Evolutionary conservation across 2,329 filamentous ascomycete species (phyloP).

Genomic region (Verticillium dahliae): DNA sequence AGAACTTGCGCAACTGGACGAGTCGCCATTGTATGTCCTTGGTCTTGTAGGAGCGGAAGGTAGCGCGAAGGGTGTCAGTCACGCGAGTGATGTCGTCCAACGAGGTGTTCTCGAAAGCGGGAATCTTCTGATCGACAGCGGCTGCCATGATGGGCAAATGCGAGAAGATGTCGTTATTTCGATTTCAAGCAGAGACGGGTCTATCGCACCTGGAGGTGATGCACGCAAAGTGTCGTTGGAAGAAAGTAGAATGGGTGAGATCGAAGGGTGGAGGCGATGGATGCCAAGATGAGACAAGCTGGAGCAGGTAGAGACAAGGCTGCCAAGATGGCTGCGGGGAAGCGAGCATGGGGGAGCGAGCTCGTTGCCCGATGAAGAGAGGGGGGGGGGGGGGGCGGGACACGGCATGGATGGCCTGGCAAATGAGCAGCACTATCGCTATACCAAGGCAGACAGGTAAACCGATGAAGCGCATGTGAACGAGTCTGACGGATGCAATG

Average conservation of each 20-base stretch:
- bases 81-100: constrained; percentile 59
- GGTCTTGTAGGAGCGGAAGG: constrained; percentile 76
- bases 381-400: too few relatives aligned
- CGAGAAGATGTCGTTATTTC: neutral
- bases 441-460: too few relatives aligned
- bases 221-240: neutral
- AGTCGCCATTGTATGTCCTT: constrained; percentile 76
- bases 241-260: neutral
- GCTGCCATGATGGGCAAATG: neutral
- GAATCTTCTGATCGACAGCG: constrained; percentile 28
- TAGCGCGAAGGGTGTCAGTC: constrained; percentile 54
- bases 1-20: constrained; percentile 84
- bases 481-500: neutral
- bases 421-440: neutral
- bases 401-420: neutral
- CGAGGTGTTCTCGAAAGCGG: constrained; percentile 52
- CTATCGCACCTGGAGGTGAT: neutral
- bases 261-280: neutral
- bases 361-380: constrained; percentile 1
- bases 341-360: neutral
- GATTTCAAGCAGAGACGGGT: neutral
- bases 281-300: neutral
- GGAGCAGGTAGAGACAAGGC: neutral
- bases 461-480: neutral
- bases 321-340: neutral